Conservation (phyloP, 805 yeast genomes). For the Wickerhamiella vanderwaltii region DNA sequence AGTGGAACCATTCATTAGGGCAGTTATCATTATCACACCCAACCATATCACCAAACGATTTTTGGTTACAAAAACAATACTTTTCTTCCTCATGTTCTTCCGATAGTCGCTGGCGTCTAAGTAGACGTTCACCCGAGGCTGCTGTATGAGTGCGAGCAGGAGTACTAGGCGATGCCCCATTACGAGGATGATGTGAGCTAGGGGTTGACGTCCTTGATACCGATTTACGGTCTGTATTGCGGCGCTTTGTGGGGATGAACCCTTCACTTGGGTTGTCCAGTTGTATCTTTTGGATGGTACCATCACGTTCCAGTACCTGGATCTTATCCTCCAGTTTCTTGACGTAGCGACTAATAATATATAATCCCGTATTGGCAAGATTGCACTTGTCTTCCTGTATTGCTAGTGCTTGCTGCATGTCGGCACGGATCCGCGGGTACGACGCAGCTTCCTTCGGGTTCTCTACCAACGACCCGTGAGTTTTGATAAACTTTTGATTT, state of each 20-base stretch:
- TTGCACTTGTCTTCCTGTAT: constrained; percentile 69
- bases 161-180: background rate
- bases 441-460: constrained; percentile 70
- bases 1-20: constrained; percentile 90
- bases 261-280: background rate
- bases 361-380: constrained; percentile 73
- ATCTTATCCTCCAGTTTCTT: constrained; percentile 63
- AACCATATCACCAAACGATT: constrained; percentile 91
- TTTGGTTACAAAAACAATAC: constrained; percentile 89
- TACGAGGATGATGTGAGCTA: background rate
- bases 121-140: constrained; percentile 17
- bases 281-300: constrained; percentile 26
- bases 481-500: constrained; percentile 68
- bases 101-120: constrained; percentile 15
- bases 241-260: constrained; percentile 4
- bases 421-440: constrained; percentile 54
- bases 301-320: constrained; percentile 63
- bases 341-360: constrained; percentile 63
- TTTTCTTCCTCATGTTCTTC: constrained; percentile 48
- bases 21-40: constrained; percentile 91
- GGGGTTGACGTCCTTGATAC: background rate
- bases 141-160: constrained; percentile 6
- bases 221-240: background rate
- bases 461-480: constrained; percentile 67
- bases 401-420: constrained; percentile 43